Base-by-base conservation (phyloP, 2,329 filamentous ascomycete genomes). In the Triangularia setosa region DNA sequence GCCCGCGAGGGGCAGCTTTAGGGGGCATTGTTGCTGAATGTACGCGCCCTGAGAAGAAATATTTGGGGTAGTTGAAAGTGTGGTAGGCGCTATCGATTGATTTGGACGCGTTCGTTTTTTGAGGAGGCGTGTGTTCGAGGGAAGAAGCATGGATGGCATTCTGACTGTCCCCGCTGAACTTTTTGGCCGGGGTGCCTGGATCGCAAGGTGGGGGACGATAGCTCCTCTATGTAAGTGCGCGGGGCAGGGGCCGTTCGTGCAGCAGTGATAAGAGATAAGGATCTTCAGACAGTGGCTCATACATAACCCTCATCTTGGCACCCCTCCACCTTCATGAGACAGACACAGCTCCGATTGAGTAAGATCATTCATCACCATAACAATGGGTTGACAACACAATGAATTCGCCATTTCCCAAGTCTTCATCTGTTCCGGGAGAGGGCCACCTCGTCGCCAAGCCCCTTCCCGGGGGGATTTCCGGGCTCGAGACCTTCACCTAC, bases 401-500 rank as follows among this genome's bases (percentile, higher is more conserved):
- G 40, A 48, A 21, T n/a, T 92, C 89, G n/a, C 91, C 92, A 8
- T 96, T 96, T 74, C 87, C 90, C 58, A 81, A 85, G 60, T 91
- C 91, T 27, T 84, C 89, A 44, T 90, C 91, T 24, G 82, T 83
- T 61, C 86, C 93, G 23, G 95, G 95, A 64, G 83, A 91, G 73
- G 95, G 95, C 66, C 84, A 83, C 68, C 90, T 97, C 69, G 82
- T 92, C 61, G 87, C 92, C 64, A 86, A 86, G 21, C 79, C 91
- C 5, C 83, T 93, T 9, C 91, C 93, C 35, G 88, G 89, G 30
- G 83, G 85, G 25, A 85, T 85, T 57, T 91, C 91, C 14, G 87
- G 88, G 55, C 83, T 97, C 28, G 86, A 89, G 66, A 86, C 83
- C 30, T 85, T 97, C 69, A 89, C 88, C 35, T 98, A 96, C 75